Base-by-base conservation (phyloP, 257 asterid species). In the Scutellaria galericulata region DNA sequence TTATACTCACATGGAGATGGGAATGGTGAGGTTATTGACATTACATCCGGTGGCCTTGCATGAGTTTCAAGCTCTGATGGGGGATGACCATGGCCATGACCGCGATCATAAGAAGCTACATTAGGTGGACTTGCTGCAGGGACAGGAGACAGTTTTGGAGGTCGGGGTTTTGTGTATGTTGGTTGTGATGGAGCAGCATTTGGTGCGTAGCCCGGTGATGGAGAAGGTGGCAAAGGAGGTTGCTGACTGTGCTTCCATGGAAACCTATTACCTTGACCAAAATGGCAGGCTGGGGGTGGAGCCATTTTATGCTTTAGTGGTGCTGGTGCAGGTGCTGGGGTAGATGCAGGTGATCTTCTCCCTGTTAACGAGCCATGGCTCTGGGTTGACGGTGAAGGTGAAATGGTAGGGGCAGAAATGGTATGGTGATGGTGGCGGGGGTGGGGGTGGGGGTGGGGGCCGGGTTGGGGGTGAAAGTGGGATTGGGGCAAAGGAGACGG, bases 1-100 rank as follows among this genome's bases (percentile, higher is more conserved):
- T 71, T 64, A 24, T 76, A 85, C 98, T 89, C 66, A 90, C 98
- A 85, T 82, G 93, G 80, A 72, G 91, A 85, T 42, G 82, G 78
- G 14, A 84, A 75, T 39, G 88, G 87, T 54, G 94, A 81, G 74
- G 71, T 66, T 5, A 84, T 68, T 68, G 83, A 78, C 78, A 81
- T 50, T 41, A 68, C 66, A 73, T 81, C 82, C 15, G 86, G 87
- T 7, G 86, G 87, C 70, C 75, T 78, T 62, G 84, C 89, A 72
- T 71, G 81, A 74, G 48, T 39, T 71, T 74, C 83, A 56, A 81
- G 66, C 72, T 37, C 72, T 8, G 88, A 74, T 64, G 98, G 96
- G 71, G 96, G 86, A 2, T 64, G 89, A 61, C 69, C 67, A 3
- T 22, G 57, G 37, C 37, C 27, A 51, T 18, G 60, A 54, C 60